Conservation (phyloP, 2,329 filamentous ascomycete genomes). For the Trichophyton schoenleinii region DNA sequence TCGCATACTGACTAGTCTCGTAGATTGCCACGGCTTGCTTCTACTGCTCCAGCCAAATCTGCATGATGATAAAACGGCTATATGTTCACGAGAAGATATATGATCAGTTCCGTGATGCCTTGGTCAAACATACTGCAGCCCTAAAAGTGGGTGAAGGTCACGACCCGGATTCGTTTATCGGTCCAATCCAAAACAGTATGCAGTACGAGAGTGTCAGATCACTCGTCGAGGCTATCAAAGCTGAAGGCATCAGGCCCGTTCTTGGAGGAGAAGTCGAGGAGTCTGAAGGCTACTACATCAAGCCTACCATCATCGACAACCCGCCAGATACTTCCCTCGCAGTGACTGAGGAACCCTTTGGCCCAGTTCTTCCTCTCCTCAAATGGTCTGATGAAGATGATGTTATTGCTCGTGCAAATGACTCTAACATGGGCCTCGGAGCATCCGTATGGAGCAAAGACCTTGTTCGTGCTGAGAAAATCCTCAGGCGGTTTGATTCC, state of each 20-base stretch:
- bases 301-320: constrained; percentile 43
- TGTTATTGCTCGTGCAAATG: constrained; percentile 36
- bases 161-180: constrained; percentile 38
- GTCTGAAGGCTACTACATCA: constrained; percentile 39
- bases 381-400: constrained; percentile 42
- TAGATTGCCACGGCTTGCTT: constrained; percentile 17
- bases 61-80: constrained; percentile 41
- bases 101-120: constrained; percentile 33
- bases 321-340: constrained; percentile 42
- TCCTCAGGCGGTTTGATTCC: constrained; percentile 39
- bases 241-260: constrained; percentile 40
- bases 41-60: constrained; percentile 39
- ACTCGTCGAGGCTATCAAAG: constrained; percentile 43
- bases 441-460: constrained; percentile 43
- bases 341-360: constrained; percentile 46
- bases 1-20: neutral
- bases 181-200: constrained; percentile 49
- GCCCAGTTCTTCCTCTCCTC: constrained; percentile 50
- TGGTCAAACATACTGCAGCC: constrained; percentile 30
- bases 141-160: constrained; percentile 16
- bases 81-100: constrained; percentile 48
- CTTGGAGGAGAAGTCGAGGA: constrained; percentile 32
- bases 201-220: constrained; percentile 46
- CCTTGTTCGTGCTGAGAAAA: constrained; percentile 35
- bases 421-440: constrained; percentile 39